These are phyloP conservation scores for Umbellularia californica DNA, from an alignment of 164 flowering plant genomes.

Conservation along the genomic window DNA sequence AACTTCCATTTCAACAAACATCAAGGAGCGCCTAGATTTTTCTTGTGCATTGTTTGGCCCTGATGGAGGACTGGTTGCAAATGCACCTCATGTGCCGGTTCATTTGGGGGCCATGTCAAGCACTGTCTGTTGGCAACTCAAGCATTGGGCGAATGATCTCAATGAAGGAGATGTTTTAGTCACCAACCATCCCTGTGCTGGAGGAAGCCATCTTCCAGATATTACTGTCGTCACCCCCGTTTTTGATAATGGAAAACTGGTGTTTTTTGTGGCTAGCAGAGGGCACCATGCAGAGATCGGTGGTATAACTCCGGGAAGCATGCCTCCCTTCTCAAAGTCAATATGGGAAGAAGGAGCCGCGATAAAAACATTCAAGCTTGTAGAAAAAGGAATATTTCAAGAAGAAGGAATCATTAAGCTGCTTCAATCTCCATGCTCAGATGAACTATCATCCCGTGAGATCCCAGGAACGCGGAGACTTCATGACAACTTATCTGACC, in stretches of 20 bases:
- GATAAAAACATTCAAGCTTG: conserved; percentile 95
- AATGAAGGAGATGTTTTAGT: conserved; percentile 95
- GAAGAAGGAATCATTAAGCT: conserved; percentile 86
- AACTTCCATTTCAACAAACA: conserved; percentile 95
- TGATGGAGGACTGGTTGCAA: conserved; percentile 93
- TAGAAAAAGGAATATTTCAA: conserved; percentile 83
- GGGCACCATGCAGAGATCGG: conserved; percentile 99
- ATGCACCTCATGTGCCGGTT: conserved; percentile 99
- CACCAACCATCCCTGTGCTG: conserved; percentile 91
- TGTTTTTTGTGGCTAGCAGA: conserved; percentile 95
- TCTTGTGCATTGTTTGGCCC: conserved; percentile 98
- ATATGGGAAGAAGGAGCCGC: conserved; percentile 99
- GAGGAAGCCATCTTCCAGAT: conserved; percentile 99
- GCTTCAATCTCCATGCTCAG: conserved; percentile 57
- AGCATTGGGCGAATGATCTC: conserved; percentile 77
- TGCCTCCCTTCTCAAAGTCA: conserved; percentile 96
- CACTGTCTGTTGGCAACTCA: conserved; percentile 86
- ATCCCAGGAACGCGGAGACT: conserved; percentile 90
- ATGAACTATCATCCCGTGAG: conserved; percentile 33
- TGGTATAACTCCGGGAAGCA: conserved; percentile 99
- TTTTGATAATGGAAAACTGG: conserved; percentile 65
- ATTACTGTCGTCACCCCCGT: conserved; percentile 96
- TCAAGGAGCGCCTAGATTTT: conserved; percentile 92
- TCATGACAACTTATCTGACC: conserved; percentile 95
- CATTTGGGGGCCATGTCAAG: conserved; percentile 99